Base-by-base conservation (phyloP, 805 yeast genomes). In the Barnettozyma populi region DNA sequence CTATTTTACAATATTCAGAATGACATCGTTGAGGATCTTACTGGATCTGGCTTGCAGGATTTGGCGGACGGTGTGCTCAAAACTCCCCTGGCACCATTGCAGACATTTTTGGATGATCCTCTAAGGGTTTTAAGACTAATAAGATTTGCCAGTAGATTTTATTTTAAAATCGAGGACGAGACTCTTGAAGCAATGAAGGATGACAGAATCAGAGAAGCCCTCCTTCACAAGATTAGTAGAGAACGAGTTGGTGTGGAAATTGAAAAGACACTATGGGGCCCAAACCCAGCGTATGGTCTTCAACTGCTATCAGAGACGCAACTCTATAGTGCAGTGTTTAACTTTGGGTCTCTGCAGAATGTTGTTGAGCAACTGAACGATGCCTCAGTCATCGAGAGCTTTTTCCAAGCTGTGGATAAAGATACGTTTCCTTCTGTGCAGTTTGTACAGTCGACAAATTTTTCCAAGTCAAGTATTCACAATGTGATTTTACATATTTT, bases 81-180 rank as follows among this genome's bases (percentile, higher is more conserved):
- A 46, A 94, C 99, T 0, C 99, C 99, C 0, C 71, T 94, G 45
- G 83, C 80, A 27, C 96, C 99, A 5, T 62, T 74, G 36, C 80
- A 84, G 58, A 94, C 99, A 1, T 94, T 94, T 58, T 60, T 83
- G 41, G 99, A 94, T 61, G 99, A 94, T 65, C 99, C 99, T 1
- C 73, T 94, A 50, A 75, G 99, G 50, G 94, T 92, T 2, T 66
- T 94, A 48, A 73, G 99, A 52, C 68, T 94, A 48, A 78, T 94
- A 24, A 71, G 99, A 55, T 94, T 94, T 70, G 94, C 96, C 0
- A 74, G 87, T 31, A 78, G 88, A 48, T 88, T 85, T 59, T 73
- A 79, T 42, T 94, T 90, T 60, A 56, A 56, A 1, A 75, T 94
- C 29, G 95, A 82, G 8, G 56, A 62, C 0, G 75, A 73, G 0